These are phyloP conservation scores for Penicillium lividum DNA, from an alignment of 495 filamentous ascomycete genomes.

Conservation along the genomic window DNA sequence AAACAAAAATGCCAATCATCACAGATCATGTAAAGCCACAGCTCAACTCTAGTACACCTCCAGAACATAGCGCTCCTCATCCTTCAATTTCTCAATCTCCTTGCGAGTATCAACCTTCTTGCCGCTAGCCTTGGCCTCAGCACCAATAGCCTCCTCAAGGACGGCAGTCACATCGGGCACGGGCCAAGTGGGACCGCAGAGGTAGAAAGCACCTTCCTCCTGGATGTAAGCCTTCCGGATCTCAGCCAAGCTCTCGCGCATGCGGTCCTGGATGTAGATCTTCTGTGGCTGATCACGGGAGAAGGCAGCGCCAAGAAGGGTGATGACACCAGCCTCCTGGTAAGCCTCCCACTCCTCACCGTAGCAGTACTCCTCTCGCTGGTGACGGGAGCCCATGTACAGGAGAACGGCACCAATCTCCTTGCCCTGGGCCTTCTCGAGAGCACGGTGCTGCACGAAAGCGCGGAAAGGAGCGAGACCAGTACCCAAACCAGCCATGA, in stretches of 20 bases:
- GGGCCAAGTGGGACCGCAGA: conserved; percentile 97
- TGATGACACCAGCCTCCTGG: conserved; percentile 91
- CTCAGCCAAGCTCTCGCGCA: conserved; percentile 84
- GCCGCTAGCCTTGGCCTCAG: conserved; percentile 65
- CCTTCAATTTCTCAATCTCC: conserved; percentile 97
- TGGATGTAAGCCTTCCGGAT: conserved; percentile 87
- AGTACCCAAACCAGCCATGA: conserved; percentile 99
- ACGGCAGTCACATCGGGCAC: conserved; percentile 97
- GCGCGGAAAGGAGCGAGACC: conserved; percentile 97
- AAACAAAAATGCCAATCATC: conserved; percentile 26
- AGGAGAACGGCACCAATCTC: conserved; percentile 90
- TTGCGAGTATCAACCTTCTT: conserved; percentile 85
- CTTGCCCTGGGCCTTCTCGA: conserved; percentile 93
- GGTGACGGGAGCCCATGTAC: conserved; percentile 96
- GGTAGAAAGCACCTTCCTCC: conserved; percentile 89
- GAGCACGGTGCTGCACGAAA: conserved; percentile 96
- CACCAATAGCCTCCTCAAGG: conserved; percentile 84
- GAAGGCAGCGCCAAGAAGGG: conserved; percentile 90
- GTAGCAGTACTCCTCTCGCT: conserved; percentile 97
- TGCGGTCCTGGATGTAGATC: conserved; percentile 98
- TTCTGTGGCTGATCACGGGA: conserved; percentile 96
- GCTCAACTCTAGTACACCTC: conserved; percentile 76
- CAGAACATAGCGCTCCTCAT: conserved; percentile 87
- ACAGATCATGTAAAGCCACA: conserved; percentile 22
- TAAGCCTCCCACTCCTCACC: conserved; percentile 99